Percentiles rank a stretch among this genome's conserved stretches.
phyloP scores from a whole-genome alignment of 768 basidiomycete species.

The Tylopilus intermedius region DNA sequence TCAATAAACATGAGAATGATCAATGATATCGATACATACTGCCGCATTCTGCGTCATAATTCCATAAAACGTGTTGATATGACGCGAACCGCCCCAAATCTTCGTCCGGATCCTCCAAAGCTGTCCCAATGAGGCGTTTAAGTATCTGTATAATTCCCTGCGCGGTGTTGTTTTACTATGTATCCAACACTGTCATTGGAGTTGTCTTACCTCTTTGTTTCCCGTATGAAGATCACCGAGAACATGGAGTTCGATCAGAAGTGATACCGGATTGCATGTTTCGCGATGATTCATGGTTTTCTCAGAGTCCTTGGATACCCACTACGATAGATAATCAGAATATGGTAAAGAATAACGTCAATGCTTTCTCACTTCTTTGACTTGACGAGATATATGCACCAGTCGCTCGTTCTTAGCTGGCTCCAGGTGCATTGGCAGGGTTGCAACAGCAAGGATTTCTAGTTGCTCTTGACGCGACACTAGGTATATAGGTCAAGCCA shows the following conservation, averaged over 20 bases:
- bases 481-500: constrained; percentile 8
- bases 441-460: constrained; percentile 22
- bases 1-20: not conserved
- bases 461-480: constrained; percentile 23
- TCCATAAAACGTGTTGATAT: constrained; percentile 60
- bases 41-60: constrained; percentile 31
- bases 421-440: constrained; percentile 14
- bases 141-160: constrained; percentile 20
- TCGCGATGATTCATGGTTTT: not conserved
- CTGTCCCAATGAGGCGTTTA: constrained; percentile 37
- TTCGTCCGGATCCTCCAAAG: constrained; percentile 30
- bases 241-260: constrained; percentile 25
- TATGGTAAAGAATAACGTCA: not conserved
- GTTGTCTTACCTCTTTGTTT: constrained; percentile 16
- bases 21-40: constrained; percentile 31
- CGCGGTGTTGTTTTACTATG: not conserved
- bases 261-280: constrained; percentile 19
- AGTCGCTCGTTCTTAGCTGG: constrained; percentile 6
- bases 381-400: constrained; percentile 16
- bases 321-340: constrained; percentile 14
- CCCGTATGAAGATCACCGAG: constrained; percentile 11
- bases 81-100: constrained; percentile 44
- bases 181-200: not conserved
- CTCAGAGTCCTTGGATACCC: constrained; percentile 8
- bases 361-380: constrained; percentile 19